A percentile compares a stretch with the other conserved stretches of the same genome.
These are phyloP conservation scores for Shiraia sp. DNA, from an alignment of 2,329 filamentous ascomycete genomes.

Conservation along the genomic window DNA sequence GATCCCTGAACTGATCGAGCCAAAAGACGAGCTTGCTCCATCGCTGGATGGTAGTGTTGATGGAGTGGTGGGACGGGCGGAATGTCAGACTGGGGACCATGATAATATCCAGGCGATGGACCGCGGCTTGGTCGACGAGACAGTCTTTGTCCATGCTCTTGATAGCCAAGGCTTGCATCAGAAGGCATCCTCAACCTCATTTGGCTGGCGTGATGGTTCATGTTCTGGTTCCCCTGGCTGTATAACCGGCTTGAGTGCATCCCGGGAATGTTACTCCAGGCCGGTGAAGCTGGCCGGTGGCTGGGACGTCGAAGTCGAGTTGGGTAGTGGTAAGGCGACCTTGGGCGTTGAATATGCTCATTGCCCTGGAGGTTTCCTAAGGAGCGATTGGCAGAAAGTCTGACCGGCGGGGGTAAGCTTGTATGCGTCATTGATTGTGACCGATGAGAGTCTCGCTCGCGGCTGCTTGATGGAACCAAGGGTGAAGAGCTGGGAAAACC, in stretches of 20 bases:
- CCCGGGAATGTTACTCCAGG: conserved; percentile 46
- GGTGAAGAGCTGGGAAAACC: conserved; percentile 36
- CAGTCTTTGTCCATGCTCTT: conserved; percentile 17
- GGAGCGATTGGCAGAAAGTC: conserved; percentile 49
- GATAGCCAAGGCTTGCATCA: conserved; percentile 27
- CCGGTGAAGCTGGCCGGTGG: conserved; percentile 49
- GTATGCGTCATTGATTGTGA: conserved; percentile 48
- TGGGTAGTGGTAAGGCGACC: conserved; percentile 49
- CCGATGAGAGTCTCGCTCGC: conserved; percentile 43
- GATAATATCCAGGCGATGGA: conserved; percentile 12
- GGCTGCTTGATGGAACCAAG: conserved; percentile 22
- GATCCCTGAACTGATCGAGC: conserved; percentile 29
- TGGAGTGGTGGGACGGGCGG: conserved; percentile 29
- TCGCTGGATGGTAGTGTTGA: conserved; percentile 21
- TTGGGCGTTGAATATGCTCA: conserved; percentile 39
- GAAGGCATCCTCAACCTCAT: conserved; percentile 32
- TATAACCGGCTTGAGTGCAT: conserved; percentile 20
- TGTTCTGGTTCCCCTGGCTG: conserved; percentile 14
- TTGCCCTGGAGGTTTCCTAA: conserved; percentile 51
- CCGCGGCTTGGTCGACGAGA: conserved; percentile 17
- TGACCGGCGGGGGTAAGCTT: conserved; percentile 33
- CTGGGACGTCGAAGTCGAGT: conserved; percentile 47
- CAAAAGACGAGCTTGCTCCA: conserved; percentile 23
- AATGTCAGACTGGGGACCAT: conserved; percentile 15
- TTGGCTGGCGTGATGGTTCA: conserved; percentile 13